These are phyloP conservation scores for Iberis pinnata DNA, from an alignment of 345 rosid species.

Conservation along the genomic window DNA sequence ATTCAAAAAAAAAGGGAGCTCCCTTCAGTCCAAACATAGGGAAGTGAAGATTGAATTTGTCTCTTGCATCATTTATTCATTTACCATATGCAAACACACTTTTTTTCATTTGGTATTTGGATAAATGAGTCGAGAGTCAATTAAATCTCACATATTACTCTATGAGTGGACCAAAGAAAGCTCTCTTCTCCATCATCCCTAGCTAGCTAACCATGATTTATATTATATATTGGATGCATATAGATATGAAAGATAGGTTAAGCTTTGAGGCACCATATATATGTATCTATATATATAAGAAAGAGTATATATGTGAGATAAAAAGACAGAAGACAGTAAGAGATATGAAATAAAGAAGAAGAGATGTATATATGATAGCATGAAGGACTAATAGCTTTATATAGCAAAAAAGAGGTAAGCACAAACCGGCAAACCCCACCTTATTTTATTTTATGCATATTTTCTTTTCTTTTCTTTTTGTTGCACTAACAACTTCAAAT, in stretches of 20 bases:
- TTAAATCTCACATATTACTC: conserved; percentile 35
- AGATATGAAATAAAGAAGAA: conserved; percentile 11
- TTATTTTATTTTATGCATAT: conserved; percentile 9
- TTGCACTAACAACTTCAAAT: conserved; percentile 13
- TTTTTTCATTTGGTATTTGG: conserved; percentile 29
- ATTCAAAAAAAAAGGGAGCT: conserved; percentile 28
- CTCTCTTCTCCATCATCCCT: conserved; percentile 30
- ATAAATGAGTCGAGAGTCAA: conserved; percentile 35
- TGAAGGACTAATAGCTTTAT: conserved; percentile 22
- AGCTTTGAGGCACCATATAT: conserved; percentile 6
- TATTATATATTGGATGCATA: no score
- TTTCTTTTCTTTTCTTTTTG: conserved; percentile 4
- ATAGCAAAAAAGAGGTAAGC: conserved; percentile 27
- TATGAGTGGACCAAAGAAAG: conserved; percentile 38
- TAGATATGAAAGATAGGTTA: no score
- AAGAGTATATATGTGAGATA: background rate
- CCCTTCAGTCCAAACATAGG: conserved; percentile 40
- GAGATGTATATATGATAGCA: conserved; percentile 11
- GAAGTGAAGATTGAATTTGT: conserved; percentile 32
- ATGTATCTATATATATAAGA: background rate
- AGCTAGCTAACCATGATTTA: background rate
- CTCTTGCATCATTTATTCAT: conserved; percentile 36
- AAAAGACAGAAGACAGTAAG: background rate
- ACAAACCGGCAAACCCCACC: conserved; percentile 17
- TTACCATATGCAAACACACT: conserved; percentile 14